phyloP scores from a whole-genome alignment of 345 rosid species.

The rapeseed (Brassica napus) region Da-Ae NC_063435.1:8666501-8667000 shows the following conservation, averaged over 20 bases:
- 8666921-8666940: too few species aligned
- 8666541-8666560: slow-evolving; percentile 75
- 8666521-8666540: slow-evolving; percentile 79
- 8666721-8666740: not conserved
- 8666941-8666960: too few species aligned
- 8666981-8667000: too few species aligned
- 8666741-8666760: not conserved
- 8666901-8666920: too few species aligned
- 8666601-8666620: slow-evolving; percentile 53
- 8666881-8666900: too few species aligned
- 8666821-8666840: too few species aligned
- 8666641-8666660: slow-evolving; percentile 8
- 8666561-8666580: slow-evolving; percentile 94
- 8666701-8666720: slow-evolving; percentile 53
- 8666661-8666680: not conserved
- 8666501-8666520: slow-evolving; percentile 64
- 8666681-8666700: slow-evolving; percentile 46
- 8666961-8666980: too few species aligned
- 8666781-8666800: not conserved
- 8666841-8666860: too few species aligned
- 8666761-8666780: not conserved
- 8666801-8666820: too few species aligned
- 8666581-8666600: slow-evolving; percentile 94
- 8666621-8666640: slow-evolving; percentile 6
- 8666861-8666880: too few species aligned